Percentiles rank a stretch among this genome's conserved stretches.
Conservation (phyloP, 2,329 filamentous ascomycete species). For the Pseudopyrenochaeta lycopersici region DNA sequence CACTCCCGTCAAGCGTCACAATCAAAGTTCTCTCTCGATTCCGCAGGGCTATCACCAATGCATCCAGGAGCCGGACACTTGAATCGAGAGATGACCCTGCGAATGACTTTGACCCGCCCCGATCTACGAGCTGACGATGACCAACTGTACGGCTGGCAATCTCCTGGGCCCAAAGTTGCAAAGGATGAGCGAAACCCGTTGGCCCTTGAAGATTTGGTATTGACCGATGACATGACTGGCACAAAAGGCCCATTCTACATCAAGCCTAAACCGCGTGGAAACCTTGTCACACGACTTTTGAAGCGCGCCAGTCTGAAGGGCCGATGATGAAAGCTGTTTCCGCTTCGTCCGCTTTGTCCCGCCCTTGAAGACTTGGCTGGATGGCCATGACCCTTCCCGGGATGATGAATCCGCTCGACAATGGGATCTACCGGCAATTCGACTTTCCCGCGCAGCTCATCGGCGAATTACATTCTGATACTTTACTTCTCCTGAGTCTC, state of each 20-base stretch:
- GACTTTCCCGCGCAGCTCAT: too few species aligned
- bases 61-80: slow-evolving; percentile 31
- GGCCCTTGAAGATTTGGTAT: slow-evolving; percentile 62
- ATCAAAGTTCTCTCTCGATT: slow-evolving; percentile 44
- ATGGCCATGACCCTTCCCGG: too few species aligned
- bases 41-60: slow-evolving; percentile 33
- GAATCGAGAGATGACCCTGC: slow-evolving; percentile 90
- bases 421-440: too few species aligned
- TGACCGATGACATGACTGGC: slow-evolving; percentile 58
- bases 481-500: too few species aligned
- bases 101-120: slow-evolving; percentile 92
- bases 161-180: slow-evolving; percentile 20
- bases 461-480: too few species aligned
- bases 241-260: slow-evolving; percentile 57
- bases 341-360: neutral
- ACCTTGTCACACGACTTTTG: slow-evolving; percentile 47
- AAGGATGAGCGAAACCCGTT: slow-evolving; percentile 59
- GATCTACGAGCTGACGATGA: slow-evolving; percentile 82
- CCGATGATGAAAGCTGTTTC: slow-evolving; percentile 12
- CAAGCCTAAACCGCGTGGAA: slow-evolving; percentile 44
- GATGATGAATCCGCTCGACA: too few species aligned
- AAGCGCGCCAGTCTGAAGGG: slow-evolving; percentile 48
- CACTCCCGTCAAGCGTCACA: slow-evolving; percentile 42
- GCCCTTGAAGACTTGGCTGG: too few species aligned
- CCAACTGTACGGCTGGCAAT: slow-evolving; percentile 75